Evolutionary conservation across 2,329 filamentous ascomycete genomes (phyloP), one percentile per base, ranked within the genome.

Genomic region (Venturia effusa): DNA sequence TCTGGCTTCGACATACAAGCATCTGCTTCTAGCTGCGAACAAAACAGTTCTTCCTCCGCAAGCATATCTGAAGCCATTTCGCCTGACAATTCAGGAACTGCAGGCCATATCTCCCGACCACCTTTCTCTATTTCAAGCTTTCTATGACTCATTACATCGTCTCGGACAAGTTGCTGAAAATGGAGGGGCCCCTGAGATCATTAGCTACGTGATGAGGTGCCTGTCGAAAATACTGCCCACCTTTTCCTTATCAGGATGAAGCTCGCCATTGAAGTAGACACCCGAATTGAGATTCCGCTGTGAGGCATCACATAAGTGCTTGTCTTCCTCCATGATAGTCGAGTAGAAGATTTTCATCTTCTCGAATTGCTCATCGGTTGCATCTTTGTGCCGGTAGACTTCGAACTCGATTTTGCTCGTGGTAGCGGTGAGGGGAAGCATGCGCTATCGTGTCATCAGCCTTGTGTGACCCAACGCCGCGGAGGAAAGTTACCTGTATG

Each of bases 251-350:
- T 77, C 75, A 0, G 84, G 84, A 70, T 88, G 84, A 72, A 87
- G 75, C 70, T 86, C 81, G 62, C 85, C 85, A 68, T 83, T 86
- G 70, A 84, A 74, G 65, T 86, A 87, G 61, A 86, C 78, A 8
- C 84, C 83, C 0, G 81, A 78, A 70, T 84, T 82, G 68, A 87
- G 77, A 71, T 88, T 87, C 71, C 77, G 78, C 70, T 87, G 84
- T 1, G 83, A 80, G 15, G 78, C 78, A 67, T 79, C 76, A 74
- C 84, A 87, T 32, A 88, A 80, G 10, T 80, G 77, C 69, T 87
- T 87, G 75, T 88, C 85, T 72, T 88, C 85, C 1, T 79, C 78
- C 81, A 87, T 83, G 72, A 88, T 80, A 45, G 82, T 81, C 73
- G 83, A 84, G 76, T 86, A 87, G 68, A 87, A 82, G 57, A 81